Evolutionary conservation across 2,329 filamentous ascomycete species (phyloP).

Genomic region (Coccinonectria pachysandricola): DNA sequence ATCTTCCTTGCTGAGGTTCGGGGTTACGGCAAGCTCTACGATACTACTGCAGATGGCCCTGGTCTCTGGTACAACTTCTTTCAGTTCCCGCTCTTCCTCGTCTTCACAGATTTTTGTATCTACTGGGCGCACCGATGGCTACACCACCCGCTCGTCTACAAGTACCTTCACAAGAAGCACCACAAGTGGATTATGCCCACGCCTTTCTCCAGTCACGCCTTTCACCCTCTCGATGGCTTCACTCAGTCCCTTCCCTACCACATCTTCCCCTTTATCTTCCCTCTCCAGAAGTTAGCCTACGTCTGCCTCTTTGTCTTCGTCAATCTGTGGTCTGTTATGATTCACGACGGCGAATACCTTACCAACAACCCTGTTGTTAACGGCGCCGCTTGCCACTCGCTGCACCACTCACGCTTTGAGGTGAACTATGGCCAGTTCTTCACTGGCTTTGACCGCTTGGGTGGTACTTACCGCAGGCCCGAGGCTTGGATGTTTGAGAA

Average conservation of each 20-base stretch:
- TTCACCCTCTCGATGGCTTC: slow-evolving; percentile 90
- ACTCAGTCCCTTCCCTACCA: slow-evolving; percentile 86
- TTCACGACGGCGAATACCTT: slow-evolving; percentile 91
- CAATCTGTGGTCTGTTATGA: slow-evolving; percentile 95
- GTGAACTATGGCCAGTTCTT: slow-evolving; percentile 91
- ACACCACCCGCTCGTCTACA: slow-evolving; percentile 71
- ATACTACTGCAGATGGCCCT: slow-evolving; percentile 63
- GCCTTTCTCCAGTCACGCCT: slow-evolving; percentile 83
- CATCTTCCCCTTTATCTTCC: slow-evolving; percentile 84
- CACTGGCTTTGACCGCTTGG: slow-evolving; percentile 81
- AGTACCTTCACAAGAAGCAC: slow-evolving; percentile 87
- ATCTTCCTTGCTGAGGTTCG: slow-evolving; percentile 76
- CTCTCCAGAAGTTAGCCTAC: slow-evolving; percentile 83
- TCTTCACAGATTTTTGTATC: slow-evolving; percentile 83
- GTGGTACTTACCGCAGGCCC: slow-evolving; percentile 77
- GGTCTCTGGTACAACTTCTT: slow-evolving; percentile 67
- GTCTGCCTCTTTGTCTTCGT: slow-evolving; percentile 81
- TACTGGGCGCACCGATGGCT: slow-evolving; percentile 86
- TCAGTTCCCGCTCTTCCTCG: slow-evolving; percentile 80
- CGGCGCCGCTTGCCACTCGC: slow-evolving; percentile 77
- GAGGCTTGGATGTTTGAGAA: slow-evolving; percentile 77
- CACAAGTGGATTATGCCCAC: slow-evolving; percentile 99
- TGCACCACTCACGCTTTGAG: slow-evolving; percentile 53
- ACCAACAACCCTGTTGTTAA: slow-evolving; percentile 88
- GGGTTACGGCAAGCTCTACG: slow-evolving; percentile 81